These are phyloP conservation scores for Protoeuglena noctilucae DNA, from an alignment of 139 green algal genomes.

Conservation along the genomic window DNA sequence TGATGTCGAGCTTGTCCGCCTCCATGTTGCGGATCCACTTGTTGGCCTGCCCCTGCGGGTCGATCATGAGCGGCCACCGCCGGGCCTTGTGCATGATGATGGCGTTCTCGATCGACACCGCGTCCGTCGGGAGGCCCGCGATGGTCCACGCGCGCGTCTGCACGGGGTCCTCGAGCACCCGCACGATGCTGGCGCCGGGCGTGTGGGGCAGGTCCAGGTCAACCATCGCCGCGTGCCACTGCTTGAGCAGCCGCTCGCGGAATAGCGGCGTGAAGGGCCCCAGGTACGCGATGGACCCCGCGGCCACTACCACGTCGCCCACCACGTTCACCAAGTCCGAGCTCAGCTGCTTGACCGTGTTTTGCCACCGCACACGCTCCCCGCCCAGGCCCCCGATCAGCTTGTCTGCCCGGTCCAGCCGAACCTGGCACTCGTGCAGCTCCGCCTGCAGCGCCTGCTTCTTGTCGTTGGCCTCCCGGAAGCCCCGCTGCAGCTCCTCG, in stretches of 20 bases:
- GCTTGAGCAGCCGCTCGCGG: constrained; percentile 22
- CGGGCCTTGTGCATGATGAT: constrained; percentile 63
- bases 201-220: constrained; percentile 33
- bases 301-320: constrained; percentile 44
- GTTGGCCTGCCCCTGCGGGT: constrained; percentile 64
- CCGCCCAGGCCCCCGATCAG: constrained; percentile 63
- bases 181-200: constrained; percentile 27
- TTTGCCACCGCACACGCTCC: constrained; percentile 44
- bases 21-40: constrained; percentile 69
- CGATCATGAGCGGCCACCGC: constrained; percentile 63
- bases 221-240: constrained; percentile 32
- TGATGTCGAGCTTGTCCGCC: constrained; percentile 46
- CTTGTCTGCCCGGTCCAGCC: constrained; percentile 56
- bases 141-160: constrained; percentile 48
- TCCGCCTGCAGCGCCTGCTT: constrained; percentile 51
- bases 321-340: constrained; percentile 47
- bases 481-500: constrained; percentile 32
- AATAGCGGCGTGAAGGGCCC: constrained; percentile 56
- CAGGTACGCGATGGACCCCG: constrained; percentile 36
- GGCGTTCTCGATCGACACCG: constrained; percentile 42
- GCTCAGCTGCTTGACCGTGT: constrained; percentile 42
- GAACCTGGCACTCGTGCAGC: constrained; percentile 32
- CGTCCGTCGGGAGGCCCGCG: constrained; percentile 41
- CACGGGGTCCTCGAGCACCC: constrained; percentile 49
- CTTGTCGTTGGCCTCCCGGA: constrained; percentile 46